Conservation (phyloP, 306 rosid genomes). For the Rosa chinensis region DNA sequence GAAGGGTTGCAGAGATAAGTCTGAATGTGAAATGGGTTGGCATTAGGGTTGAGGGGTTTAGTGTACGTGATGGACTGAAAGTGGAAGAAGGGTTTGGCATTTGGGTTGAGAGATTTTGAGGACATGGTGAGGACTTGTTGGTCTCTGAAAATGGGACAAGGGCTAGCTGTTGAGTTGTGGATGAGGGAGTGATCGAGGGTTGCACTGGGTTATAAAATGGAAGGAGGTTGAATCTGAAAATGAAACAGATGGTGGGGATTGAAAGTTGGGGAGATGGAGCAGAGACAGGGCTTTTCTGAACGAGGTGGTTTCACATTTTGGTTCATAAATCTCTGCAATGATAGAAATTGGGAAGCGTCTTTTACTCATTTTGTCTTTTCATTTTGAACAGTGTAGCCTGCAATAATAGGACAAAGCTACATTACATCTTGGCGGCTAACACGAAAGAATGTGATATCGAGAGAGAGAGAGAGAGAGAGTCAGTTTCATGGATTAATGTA, state of each 20-base stretch:
- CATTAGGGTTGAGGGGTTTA: slow-evolving; percentile 18
- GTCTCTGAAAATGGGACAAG: not conserved
- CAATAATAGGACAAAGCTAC: not conserved
- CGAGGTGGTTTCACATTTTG: not conserved
- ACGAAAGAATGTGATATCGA: not conserved
- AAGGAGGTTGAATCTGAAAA: not conserved
- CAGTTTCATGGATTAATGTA: not conserved
- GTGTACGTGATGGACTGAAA: not conserved
- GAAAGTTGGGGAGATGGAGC: not conserved
- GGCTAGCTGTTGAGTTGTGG: not conserved
- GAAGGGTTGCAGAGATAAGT: not conserved
- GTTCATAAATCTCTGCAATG: not conserved
- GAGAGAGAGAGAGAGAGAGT: not conserved
- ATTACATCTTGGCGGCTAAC: not conserved
- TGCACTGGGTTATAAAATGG: slow-evolving; percentile 1
- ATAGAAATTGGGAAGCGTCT: not conserved
- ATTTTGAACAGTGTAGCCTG: not conserved
- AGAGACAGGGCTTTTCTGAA: not conserved
- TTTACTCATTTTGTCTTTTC: slow-evolving; percentile 7
- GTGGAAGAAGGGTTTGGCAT: not conserved
- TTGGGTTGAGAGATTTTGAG: not conserved
- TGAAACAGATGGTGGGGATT: not conserved
- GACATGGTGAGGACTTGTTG: not conserved
- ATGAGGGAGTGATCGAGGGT: not conserved
- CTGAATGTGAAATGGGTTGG: not conserved